Evolutionary conservation across 2,329 filamentous ascomycete species (phyloP).

Genomic region (Dactylellina haptotyla): DNA sequence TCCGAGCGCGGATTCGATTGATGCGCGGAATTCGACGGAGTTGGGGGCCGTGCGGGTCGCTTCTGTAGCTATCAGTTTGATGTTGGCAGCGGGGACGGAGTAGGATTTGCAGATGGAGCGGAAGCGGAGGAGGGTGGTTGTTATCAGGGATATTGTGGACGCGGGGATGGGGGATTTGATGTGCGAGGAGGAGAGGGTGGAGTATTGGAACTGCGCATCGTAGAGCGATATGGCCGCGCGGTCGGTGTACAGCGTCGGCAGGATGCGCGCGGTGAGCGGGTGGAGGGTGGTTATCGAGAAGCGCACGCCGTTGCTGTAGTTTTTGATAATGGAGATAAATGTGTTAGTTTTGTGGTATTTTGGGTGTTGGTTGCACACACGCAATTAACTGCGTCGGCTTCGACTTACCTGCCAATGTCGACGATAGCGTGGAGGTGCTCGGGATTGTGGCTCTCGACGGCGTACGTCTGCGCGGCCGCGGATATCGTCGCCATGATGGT

Average conservation of each 20-base stretch:
- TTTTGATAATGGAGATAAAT: too few relatives aligned
- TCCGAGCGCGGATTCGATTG: slow-evolving; percentile 72
- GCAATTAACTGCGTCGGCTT: too few relatives aligned
- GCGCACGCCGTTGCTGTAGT: slow-evolving; percentile 77
- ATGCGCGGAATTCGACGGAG: slow-evolving; percentile 72
- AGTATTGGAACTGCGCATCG: slow-evolving; percentile 73
- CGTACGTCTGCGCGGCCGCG: slow-evolving; percentile 17
- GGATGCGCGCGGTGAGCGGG: slow-evolving; percentile 74
- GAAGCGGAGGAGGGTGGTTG: slow-evolving; percentile 75
- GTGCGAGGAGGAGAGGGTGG: slow-evolving; percentile 60
- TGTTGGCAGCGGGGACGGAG: slow-evolving; percentile 71
- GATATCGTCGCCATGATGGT: slow-evolving; percentile 19
- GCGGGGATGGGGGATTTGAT: slow-evolving; percentile 65
- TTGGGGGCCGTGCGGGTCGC: slow-evolving; percentile 85
- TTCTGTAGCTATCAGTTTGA: slow-evolving; percentile 85
- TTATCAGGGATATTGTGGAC: slow-evolving; percentile 73
- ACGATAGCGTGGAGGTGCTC: slow-evolving; percentile 47
- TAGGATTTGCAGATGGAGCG: slow-evolving; percentile 75
- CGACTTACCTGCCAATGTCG: slow-evolving; percentile 46
- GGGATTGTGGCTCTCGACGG: slow-evolving; percentile 24
- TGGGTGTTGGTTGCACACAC: not conserved
- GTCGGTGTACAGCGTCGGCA: slow-evolving; percentile 80
- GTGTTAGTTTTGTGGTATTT: not conserved
- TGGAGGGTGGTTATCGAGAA: slow-evolving; percentile 88
- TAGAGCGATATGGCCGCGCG: slow-evolving; percentile 86